Evolutionary conservation across 139 green algal species (phyloP), one percentile per base, ranked within the genome.

Genomic region (Chlamydomonas asymmetrica): DNA sequence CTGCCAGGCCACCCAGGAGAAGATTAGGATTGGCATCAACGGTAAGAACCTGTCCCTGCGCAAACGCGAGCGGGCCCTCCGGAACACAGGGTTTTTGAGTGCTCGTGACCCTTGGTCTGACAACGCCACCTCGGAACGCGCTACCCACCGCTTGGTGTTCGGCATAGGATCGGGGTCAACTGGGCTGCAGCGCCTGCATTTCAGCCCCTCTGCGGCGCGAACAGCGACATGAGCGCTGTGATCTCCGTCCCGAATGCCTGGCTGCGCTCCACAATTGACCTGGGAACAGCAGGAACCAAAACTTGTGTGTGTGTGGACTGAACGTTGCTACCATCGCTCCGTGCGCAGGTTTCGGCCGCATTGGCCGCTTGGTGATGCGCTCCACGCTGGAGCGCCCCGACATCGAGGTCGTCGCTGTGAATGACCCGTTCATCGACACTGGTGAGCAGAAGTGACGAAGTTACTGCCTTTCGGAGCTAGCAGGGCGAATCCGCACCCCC

Each of bases 351-450:
- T 98, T 97, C 78, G 94, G 94, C 37, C 89, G 94, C 63, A 98
- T 98, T 64, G 94, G 93, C 10, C 86, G 81, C 35, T 67, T 87
- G 59, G 88, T 96, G 23, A 75, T 90, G 76, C 83, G 91, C 49
- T 82, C 86, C 27, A 84, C 83, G 0, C 76, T 96, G 35, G 60
- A 85, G 39, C 84, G 91, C 34, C 75, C 90, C 27, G 91, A 98
- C 74, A 80, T 98, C 25, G 88, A 97, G 88, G 86, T 97, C 18
- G 87, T 93, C 27, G 92, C 91, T 4, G 85, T 97, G 73, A 98
- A 98, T 71, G 93, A 97, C 71, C 93, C 93, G 37, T 97, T 97
- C 82, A 91, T 97, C 60, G 84, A 93, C 41, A n/a, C n/a, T n/a
- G n/a, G n/a, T n/a, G n/a, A n/a, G n/a, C n/a, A n/a, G n/a, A n/a